Percentiles rank a stretch among this genome's conserved stretches.
phyloP scores from a whole-genome alignment of 768 basidiomycete genomes.

The Mycena albidolilacea region DNA sequence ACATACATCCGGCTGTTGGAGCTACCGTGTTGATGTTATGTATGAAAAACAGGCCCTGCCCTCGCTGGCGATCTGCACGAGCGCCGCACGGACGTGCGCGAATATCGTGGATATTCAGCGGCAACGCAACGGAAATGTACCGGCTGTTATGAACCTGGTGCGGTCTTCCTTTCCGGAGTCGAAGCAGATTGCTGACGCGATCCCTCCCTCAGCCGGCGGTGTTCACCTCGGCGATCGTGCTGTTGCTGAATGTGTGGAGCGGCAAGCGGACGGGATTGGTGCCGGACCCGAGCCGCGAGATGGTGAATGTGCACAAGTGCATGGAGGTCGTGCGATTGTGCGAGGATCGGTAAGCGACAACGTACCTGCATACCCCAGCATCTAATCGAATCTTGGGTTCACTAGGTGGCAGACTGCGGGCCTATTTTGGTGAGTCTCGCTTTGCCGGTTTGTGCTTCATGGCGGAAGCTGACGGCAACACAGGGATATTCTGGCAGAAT shows the following conservation, averaged over 20 bases:
- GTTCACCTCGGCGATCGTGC: conserved; percentile 64
- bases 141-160: conserved; percentile 53
- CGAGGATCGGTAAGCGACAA: conserved; percentile 54
- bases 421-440: background rate
- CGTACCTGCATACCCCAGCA: background rate
- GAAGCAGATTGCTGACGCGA: background rate
- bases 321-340: conserved; percentile 62
- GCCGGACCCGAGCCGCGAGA: conserved; percentile 65
- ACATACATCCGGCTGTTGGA: no score
- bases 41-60: conserved; percentile 56
- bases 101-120: conserved; percentile 75
- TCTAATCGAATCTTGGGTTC: background rate
- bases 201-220: conserved; percentile 47
- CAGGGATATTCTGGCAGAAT: conserved; percentile 43
- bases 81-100: conserved; percentile 83
- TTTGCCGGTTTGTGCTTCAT: no score
- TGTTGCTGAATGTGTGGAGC: conserved; percentile 79
- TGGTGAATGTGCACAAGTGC: conserved; percentile 74
- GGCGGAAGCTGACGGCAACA: background rate
- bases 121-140: conserved; percentile 48
- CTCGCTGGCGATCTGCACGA: conserved; percentile 86
- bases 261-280: conserved; percentile 64
- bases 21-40: no score
- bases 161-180: background rate
- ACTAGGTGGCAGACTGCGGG: background rate